Conservation (phyloP, 768 basidiomycete species). For the Kondoa malvinella region DNA sequence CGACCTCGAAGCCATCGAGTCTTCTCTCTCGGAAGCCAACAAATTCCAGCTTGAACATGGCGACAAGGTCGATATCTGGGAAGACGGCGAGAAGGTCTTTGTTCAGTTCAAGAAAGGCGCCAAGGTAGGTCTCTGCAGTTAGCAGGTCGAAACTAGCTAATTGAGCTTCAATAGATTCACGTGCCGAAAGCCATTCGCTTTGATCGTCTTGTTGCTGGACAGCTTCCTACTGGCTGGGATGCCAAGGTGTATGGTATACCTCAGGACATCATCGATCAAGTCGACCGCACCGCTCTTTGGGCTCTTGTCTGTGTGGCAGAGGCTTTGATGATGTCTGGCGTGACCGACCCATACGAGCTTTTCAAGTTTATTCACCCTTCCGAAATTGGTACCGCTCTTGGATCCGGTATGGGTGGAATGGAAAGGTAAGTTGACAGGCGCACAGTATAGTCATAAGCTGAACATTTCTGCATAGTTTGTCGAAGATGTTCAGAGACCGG, state of each 20-base stretch:
- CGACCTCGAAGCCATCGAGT: constrained; percentile 90
- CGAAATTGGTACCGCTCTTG: constrained; percentile 81
- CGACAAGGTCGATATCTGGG: constrained; percentile 73
- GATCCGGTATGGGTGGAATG: constrained; percentile 95
- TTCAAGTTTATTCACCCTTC: constrained; percentile 95
- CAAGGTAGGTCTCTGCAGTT: constrained; percentile 11
- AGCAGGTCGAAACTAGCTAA: constrained; percentile 31
- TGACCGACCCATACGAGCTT: constrained; percentile 93
- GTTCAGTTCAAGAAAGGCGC: constrained; percentile 99
- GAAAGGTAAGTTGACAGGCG: constrained; percentile 4
- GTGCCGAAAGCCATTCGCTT: constrained; percentile 93
- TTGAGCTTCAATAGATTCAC: constrained; percentile 36
- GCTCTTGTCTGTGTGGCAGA: constrained; percentile 85
- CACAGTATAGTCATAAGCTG: not conserved
- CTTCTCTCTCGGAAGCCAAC: constrained; percentile 70
- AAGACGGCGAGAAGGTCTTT: constrained; percentile 83
- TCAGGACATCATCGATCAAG: constrained; percentile 83
- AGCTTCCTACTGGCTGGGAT: constrained; percentile 93
- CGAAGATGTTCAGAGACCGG: constrained; percentile 96
- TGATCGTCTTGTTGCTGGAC: constrained; percentile 83
- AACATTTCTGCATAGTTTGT: constrained; percentile 42
- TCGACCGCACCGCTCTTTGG: constrained; percentile 85
- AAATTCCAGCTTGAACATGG: constrained; percentile 95
- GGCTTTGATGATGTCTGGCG: constrained; percentile 87
- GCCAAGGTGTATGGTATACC: constrained; percentile 94